Evolutionary conservation across 2,329 filamentous ascomycete species (phyloP).

Genomic region (Diplodia scrobiculata): DNA sequence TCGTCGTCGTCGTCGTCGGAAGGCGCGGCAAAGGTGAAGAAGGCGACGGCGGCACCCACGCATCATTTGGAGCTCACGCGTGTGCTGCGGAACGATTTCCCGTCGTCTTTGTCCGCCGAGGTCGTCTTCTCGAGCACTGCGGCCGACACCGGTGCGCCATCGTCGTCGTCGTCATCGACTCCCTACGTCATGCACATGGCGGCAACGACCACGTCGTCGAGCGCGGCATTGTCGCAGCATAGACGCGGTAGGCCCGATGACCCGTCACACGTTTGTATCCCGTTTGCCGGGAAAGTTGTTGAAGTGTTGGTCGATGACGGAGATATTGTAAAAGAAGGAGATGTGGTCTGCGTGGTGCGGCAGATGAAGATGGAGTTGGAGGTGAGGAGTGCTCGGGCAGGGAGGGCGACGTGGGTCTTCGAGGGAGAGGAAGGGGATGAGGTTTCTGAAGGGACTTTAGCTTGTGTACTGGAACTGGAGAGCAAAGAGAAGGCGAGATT

Average conservation of each 20-base stretch:
- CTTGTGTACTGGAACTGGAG: constrained; percentile 52
- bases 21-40: not conserved
- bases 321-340: constrained; percentile 56
- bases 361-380: constrained; percentile 74
- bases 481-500: not conserved
- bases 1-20: too few species aligned
- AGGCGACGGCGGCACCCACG: constrained; percentile 31
- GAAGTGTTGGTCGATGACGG: constrained; percentile 61
- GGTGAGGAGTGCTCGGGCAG: constrained; percentile 54
- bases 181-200: constrained; percentile 53
- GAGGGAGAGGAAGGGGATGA: constrained; percentile 59
- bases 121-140: constrained; percentile 47
- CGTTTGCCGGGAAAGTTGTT: constrained; percentile 61
- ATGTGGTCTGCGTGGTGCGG: constrained; percentile 61
- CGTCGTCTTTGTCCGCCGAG: constrained; percentile 57
- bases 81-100: constrained; percentile 63
- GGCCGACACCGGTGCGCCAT: constrained; percentile 34
- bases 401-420: constrained; percentile 55
- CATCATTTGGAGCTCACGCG: constrained; percentile 59
- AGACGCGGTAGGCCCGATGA: constrained; percentile 55
- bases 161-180: constrained; percentile 34
- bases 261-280: constrained; percentile 57
- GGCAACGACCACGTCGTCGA: constrained; percentile 48
- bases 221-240: constrained; percentile 48
- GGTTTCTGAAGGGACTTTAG: constrained; percentile 58